Conservation (phyloP, 768 basidiomycete species). For the Tubosaeta sp. region DNA sequence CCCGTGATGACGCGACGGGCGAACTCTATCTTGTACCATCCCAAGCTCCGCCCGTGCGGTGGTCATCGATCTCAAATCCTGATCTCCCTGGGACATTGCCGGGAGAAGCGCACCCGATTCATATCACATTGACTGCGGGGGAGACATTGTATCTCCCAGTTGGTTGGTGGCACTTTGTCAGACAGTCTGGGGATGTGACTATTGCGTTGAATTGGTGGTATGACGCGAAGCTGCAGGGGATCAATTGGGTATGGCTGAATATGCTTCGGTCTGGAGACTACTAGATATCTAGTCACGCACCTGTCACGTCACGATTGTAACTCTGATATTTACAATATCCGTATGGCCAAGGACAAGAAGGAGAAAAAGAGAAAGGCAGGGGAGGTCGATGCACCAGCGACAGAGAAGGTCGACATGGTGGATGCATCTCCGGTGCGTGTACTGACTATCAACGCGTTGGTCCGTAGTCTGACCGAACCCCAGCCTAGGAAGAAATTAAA, state of each 20-base stretch:
- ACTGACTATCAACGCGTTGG: constrained; percentile 25
- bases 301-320: constrained; percentile 18
- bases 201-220: constrained; percentile 91
- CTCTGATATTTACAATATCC: neutral
- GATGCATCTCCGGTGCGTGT: constrained; percentile 33
- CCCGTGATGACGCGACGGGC: constrained; percentile 29
- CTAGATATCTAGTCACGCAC: constrained; percentile 11
- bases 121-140: constrained; percentile 62
- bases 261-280: constrained; percentile 51
- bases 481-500: constrained; percentile 55
- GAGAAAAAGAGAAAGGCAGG: constrained; percentile 73
- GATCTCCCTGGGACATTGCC: constrained; percentile 43
- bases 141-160: constrained; percentile 88
- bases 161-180: constrained; percentile 92
- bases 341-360: constrained; percentile 70
- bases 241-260: constrained; percentile 64
- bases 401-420: constrained; percentile 47
- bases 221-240: constrained; percentile 71
- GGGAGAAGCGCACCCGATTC: constrained; percentile 56
- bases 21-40: constrained; percentile 32
- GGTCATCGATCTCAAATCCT: constrained; percentile 75
- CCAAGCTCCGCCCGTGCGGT: constrained; percentile 53
- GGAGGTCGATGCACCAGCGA: constrained; percentile 24
- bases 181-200: constrained; percentile 57
- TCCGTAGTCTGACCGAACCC: constrained; percentile 12